Evolutionary conservation across 768 basidiomycete genomes (phyloP).

Genomic region (Kwoniella sp.): DNA sequence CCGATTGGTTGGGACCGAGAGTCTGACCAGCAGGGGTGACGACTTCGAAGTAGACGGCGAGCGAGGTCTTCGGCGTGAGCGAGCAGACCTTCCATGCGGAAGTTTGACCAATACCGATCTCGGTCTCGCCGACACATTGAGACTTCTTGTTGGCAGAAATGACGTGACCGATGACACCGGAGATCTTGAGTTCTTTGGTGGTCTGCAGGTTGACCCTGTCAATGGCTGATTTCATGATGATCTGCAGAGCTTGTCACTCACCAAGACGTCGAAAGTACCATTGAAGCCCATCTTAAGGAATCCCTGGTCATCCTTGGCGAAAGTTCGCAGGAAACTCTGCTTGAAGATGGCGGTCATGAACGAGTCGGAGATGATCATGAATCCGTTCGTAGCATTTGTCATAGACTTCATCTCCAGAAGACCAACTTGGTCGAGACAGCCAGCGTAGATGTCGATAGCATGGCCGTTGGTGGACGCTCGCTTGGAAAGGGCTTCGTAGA

Average conservation of each 20-base stretch:
- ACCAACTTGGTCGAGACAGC: constrained; percentile 97
- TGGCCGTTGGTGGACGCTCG: constrained; percentile 93
- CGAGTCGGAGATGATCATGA: constrained; percentile 92
- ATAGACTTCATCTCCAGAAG: constrained; percentile 95
- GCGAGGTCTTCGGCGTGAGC: constrained; percentile 80
- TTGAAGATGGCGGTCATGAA: constrained; percentile 99
- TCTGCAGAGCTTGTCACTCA: constrained; percentile 49
- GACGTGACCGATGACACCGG: constrained; percentile 94
- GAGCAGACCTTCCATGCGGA: constrained; percentile 97
- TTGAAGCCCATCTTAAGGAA: constrained; percentile 97
- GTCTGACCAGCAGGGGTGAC: constrained; percentile 96
- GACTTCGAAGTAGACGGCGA: constrained; percentile 96
- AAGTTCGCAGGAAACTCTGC: constrained; percentile 90
- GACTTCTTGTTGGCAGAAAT: constrained; percentile 98
- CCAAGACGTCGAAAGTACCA: constrained; percentile 97
- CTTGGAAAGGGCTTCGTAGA: constrained; percentile 91
- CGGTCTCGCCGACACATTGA: constrained; percentile 94
- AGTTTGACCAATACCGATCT: constrained; percentile 97
- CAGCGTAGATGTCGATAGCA: constrained; percentile 91
- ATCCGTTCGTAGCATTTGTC: constrained; percentile 93
- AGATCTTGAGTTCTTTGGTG: constrained; percentile 97
- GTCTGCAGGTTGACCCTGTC: constrained; percentile 63
- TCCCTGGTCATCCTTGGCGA: constrained; percentile 90
- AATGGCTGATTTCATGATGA: not conserved
- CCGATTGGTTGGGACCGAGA: constrained; percentile 76